These are phyloP conservation scores for Myxozyma vanderwaltii DNA, from an alignment of 805 yeast species.

Conservation along the genomic window DNA sequence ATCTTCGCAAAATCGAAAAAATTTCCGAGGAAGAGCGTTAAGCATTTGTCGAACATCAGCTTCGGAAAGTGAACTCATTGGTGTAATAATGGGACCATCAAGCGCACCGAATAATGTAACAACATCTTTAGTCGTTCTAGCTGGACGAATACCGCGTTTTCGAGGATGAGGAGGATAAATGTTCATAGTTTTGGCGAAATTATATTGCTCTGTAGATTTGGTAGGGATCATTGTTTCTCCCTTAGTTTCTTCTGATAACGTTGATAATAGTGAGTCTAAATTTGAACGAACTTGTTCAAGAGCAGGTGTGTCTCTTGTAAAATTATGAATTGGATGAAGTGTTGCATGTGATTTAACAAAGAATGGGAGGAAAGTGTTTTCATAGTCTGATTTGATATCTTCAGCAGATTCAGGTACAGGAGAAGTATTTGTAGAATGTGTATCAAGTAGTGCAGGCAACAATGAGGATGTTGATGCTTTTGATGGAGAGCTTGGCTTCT, in stretches of 20 bases:
- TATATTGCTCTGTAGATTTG: neutral
- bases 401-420: constrained; percentile 1
- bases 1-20: constrained; percentile 52
- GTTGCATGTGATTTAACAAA: constrained; percentile 38
- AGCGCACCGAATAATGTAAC: constrained; percentile 28
- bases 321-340: constrained; percentile 28
- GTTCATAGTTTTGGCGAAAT: constrained; percentile 8
- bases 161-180: neutral
- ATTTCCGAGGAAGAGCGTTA: constrained; percentile 39
- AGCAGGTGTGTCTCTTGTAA: constrained; percentile 4
- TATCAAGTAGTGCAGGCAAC: neutral
- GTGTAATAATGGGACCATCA: constrained; percentile 8
- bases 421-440: neutral
- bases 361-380: constrained; percentile 41
- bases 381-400: constrained; percentile 37
- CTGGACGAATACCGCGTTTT: constrained; percentile 34
- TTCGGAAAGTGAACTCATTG: constrained; percentile 30
- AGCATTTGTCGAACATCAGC: constrained; percentile 27
- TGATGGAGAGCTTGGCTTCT: constrained; percentile 10
- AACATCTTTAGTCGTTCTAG: constrained; percentile 33
- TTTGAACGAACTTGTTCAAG: neutral
- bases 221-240: constrained; percentile 3
- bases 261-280: constrained; percentile 13
- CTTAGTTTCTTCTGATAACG: neutral
- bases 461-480: neutral